Conservation (phyloP, 305 asterid species). For the Salvia sclarea region DNA sequence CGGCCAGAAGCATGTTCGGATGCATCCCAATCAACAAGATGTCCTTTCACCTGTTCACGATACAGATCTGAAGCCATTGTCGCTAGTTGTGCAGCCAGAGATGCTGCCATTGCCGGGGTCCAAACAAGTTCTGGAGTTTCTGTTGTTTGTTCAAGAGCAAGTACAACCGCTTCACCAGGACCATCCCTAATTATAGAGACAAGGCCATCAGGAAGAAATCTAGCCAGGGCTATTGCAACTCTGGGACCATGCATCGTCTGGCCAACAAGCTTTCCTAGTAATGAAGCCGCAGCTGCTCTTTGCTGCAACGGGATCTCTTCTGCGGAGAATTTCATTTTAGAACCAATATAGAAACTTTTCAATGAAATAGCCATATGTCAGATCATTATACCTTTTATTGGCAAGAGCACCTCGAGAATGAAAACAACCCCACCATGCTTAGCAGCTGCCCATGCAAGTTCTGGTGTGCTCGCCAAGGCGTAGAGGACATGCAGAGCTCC, state of each 20-base stretch:
- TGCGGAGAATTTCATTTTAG: constrained; percentile 45
- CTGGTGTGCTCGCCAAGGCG: constrained; percentile 97
- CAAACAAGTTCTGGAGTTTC: constrained; percentile 99
- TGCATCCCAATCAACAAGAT: constrained; percentile 96
- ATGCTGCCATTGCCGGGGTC: constrained; percentile 99
- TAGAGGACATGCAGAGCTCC: constrained; percentile 97
- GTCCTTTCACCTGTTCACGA: constrained; percentile 89
- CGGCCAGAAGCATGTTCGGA: constrained; percentile 95
- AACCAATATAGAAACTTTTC: constrained; percentile 22
- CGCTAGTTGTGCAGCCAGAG: constrained; percentile 91
- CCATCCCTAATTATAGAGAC: constrained; percentile 94
- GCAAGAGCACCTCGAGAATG: constrained; percentile 94
- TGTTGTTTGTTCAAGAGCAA: constrained; percentile 88
- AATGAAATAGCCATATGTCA: constrained; percentile 6
- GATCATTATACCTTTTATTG: constrained; percentile 65
- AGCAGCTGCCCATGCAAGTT: constrained; percentile 99
- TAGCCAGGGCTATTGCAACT: constrained; percentile 89
- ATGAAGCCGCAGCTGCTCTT: constrained; percentile 97
- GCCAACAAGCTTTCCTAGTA: constrained; percentile 91
- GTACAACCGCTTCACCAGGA: constrained; percentile 98
- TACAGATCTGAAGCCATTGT: constrained; percentile 95
- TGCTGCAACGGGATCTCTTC: constrained; percentile 96
- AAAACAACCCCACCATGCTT: constrained; percentile 99
- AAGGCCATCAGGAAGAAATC: constrained; percentile 98
- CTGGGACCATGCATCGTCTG: constrained; percentile 99